phyloP scores from a whole-genome alignment of 2,329 filamentous ascomycete species.

The Diplodia sapinea region DNA sequence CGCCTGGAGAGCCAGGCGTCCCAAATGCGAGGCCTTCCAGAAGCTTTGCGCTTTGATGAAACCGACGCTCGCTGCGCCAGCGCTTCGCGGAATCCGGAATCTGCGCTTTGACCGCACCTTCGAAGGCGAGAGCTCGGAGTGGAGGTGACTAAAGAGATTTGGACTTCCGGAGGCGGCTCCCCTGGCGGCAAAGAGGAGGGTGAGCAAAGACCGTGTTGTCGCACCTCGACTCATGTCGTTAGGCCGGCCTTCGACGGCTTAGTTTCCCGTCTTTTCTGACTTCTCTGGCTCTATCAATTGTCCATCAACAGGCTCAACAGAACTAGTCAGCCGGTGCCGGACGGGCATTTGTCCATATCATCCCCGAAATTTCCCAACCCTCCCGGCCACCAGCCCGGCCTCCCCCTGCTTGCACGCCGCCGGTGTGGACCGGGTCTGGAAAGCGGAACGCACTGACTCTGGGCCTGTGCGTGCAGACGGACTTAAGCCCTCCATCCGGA shows the following conservation, averaged over 20 bases:
- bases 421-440: constrained; percentile 24
- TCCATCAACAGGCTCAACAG: neutral
- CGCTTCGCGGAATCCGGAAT: constrained; percentile 24
- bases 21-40: constrained; percentile 21
- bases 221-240: neutral
- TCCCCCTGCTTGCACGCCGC: constrained; percentile 19
- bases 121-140: constrained; percentile 23
- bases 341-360: neutral
- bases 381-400: constrained; percentile 3
- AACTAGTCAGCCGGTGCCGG: constrained; percentile 9
- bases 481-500: constrained; percentile 19
- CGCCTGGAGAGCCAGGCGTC: neutral
- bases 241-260: neutral
- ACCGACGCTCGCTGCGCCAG: constrained; percentile 22
- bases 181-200: neutral
- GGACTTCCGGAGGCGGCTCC: neutral
- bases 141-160: constrained; percentile 4
- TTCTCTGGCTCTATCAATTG: constrained; percentile 6
- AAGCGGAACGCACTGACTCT: constrained; percentile 19
- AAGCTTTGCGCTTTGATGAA: constrained; percentile 23
- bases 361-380: constrained; percentile 20
- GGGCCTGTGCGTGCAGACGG: constrained; percentile 27
- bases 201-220: constrained; percentile 2
- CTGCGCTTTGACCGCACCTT: constrained; percentile 28
- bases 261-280: constrained; percentile 9